Evolutionary conservation across 345 rosid species (phyloP).

Genomic region (Eucalyptus sp.): DNA sequence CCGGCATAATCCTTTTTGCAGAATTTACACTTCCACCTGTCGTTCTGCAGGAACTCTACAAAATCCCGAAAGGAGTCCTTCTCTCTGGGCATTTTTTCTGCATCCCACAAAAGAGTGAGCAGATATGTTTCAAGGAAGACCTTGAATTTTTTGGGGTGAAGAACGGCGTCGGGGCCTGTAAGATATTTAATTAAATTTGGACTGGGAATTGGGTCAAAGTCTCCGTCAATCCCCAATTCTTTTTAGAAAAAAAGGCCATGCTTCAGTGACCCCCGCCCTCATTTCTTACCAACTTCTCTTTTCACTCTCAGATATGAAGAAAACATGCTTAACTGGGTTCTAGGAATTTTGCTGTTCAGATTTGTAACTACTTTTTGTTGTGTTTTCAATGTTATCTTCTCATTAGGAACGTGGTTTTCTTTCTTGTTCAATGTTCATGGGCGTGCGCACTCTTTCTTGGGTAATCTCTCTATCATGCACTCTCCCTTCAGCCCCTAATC

Average conservation of each 20-base stretch:
- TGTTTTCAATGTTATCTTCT: no score
- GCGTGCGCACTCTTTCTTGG: background rate
- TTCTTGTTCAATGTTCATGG: background rate
- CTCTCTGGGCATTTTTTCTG: background rate
- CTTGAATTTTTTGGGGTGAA: background rate
- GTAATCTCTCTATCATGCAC: background rate
- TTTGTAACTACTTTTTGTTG: background rate
- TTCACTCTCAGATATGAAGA: background rate
- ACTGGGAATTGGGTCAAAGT: background rate
- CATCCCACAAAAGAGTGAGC: background rate
- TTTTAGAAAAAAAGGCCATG: background rate
- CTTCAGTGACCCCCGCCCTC: background rate
- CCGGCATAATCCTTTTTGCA: background rate
- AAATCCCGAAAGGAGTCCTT: background rate
- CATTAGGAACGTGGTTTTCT: background rate
- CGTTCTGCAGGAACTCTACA: background rate
- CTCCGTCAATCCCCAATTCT: background rate
- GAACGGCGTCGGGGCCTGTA: background rate
- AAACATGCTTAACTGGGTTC: background rate
- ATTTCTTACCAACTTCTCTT: background rate
- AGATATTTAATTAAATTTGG: background rate
- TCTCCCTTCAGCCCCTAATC: background rate
- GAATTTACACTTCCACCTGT: background rate
- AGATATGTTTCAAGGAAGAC: background rate
- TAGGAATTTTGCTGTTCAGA: background rate